Percentiles rank a stretch among this genome's conserved stretches.
Evolutionary conservation across 257 asterid genomes (phyloP).

Genomic region (Cynanchum wilfordii): DNA sequence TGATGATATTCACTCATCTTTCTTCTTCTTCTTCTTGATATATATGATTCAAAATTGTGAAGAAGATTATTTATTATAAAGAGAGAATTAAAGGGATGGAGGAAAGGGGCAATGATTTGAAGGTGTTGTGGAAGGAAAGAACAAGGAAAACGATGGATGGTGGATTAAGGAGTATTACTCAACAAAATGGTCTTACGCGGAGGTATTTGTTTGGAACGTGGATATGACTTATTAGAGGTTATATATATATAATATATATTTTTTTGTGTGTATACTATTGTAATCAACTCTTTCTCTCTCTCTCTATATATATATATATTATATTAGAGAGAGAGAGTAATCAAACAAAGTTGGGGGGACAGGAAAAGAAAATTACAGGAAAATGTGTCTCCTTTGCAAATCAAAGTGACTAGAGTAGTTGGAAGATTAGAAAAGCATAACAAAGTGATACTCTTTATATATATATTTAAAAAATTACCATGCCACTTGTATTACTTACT

Average conservation of each 20-base stretch:
- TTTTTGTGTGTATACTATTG: not conserved
- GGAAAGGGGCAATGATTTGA: slow-evolving; percentile 10
- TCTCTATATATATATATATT: not conserved
- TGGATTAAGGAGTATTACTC: not conserved
- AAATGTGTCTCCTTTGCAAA: slow-evolving; percentile 9
- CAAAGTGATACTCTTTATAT: not conserved
- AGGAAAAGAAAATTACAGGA: slow-evolving; percentile 17
- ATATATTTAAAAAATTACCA: too few relatives aligned
- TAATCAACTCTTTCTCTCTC: not conserved
- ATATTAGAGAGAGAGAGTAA: not conserved
- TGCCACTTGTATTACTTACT: too few relatives aligned
- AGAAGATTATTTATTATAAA: too few relatives aligned
- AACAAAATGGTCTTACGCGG: slow-evolving; percentile 20
- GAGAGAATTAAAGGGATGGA: not conserved
- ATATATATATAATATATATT: not conserved
- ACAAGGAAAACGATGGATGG: slow-evolving; percentile 16
- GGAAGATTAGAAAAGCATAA: slow-evolving; percentile 28
- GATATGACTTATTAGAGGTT: slow-evolving; percentile 7
- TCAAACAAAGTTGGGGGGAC: slow-evolving; percentile 21
- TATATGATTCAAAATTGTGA: too few relatives aligned
- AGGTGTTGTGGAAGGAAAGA: slow-evolving; percentile 21
- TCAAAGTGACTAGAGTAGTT: slow-evolving; percentile 33
- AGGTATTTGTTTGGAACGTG: slow-evolving; percentile 17
- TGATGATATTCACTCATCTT: too few relatives aligned
- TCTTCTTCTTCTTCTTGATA: not conserved